Evolutionary conservation across 2,329 filamentous ascomycete species (phyloP).

Genomic region (Cryphonectria radicalis): DNA sequence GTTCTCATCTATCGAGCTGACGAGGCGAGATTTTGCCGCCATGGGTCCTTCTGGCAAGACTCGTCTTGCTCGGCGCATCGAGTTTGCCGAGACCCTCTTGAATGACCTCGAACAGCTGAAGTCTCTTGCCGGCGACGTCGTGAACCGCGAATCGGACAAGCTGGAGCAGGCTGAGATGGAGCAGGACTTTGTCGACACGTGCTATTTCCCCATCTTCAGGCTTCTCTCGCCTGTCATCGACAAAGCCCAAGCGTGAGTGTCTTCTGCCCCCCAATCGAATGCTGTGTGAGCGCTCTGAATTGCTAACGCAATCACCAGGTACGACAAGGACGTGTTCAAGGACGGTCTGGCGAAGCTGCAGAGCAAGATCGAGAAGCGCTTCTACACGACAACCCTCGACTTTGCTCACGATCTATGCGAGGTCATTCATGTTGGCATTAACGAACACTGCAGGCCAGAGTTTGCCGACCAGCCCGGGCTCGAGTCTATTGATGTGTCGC

Average conservation of each 20-base stretch:
- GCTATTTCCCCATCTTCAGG: slow-evolving; percentile 87
- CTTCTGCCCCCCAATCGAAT: not conserved
- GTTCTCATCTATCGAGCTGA: slow-evolving; percentile 97
- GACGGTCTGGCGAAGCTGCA: slow-evolving; percentile 55
- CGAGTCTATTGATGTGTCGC: slow-evolving; percentile 52
- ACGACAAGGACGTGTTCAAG: slow-evolving; percentile 67
- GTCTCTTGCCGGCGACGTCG: slow-evolving; percentile 69
- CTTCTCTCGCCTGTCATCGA: slow-evolving; percentile 78
- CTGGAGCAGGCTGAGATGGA: slow-evolving; percentile 77
- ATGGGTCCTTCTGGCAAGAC: slow-evolving; percentile 87
- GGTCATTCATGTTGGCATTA: slow-evolving; percentile 58
- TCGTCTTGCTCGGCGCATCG: slow-evolving; percentile 79
- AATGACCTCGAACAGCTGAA: slow-evolving; percentile 79
- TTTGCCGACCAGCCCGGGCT: slow-evolving; percentile 35
- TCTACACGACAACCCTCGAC: slow-evolving; percentile 60
- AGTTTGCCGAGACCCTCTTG: slow-evolving; percentile 79
- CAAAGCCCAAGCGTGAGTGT: slow-evolving; percentile 77
- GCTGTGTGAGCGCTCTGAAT: slow-evolving; percentile 28
- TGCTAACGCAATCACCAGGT: slow-evolving; percentile 53
- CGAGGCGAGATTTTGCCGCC: slow-evolving; percentile 89
- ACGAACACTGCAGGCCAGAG: slow-evolving; percentile 42
- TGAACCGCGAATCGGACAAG: slow-evolving; percentile 77
- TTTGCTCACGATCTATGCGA: slow-evolving; percentile 63
- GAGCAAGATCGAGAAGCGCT: slow-evolving; percentile 56
- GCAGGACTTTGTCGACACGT: slow-evolving; percentile 78